phyloP scores from a whole-genome alignment of 2,329 filamentous ascomycete genomes.

The Ustulina deusta region DNA sequence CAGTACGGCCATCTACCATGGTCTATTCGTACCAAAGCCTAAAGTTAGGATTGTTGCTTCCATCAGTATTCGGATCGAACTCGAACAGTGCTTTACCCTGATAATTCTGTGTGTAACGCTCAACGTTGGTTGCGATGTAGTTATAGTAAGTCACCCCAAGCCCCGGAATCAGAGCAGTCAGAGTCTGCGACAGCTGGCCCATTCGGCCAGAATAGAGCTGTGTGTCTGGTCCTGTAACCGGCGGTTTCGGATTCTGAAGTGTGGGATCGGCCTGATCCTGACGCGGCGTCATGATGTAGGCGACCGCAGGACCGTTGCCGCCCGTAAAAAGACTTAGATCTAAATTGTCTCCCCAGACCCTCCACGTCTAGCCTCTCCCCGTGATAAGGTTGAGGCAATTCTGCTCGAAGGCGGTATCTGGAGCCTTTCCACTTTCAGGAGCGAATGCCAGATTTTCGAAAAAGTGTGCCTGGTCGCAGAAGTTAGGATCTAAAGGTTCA shows the following conservation, averaged over 20 bases:
- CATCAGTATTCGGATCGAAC: constrained; percentile 9
- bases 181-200: not conserved
- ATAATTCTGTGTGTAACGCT: not conserved
- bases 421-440: not conserved
- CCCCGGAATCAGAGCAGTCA: not conserved
- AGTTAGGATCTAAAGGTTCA: no score
- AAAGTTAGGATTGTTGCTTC: not conserved
- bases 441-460: not conserved
- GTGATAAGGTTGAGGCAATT: constrained; percentile 6
- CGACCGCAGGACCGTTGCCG: not conserved
- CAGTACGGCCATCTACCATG: not conserved
- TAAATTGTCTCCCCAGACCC: not conserved
- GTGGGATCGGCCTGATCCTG: not conserved
- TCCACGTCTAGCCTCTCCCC: not conserved
- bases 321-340: constrained; percentile 8
- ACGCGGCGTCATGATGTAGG: constrained; percentile 13
- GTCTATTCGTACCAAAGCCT: constrained; percentile 11
- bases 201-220: not conserved
- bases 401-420: constrained; percentile 6
- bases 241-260: constrained; percentile 6
- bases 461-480: not conserved
- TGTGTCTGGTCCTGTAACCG: not conserved
- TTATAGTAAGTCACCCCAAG: not conserved
- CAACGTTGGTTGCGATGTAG: not conserved
- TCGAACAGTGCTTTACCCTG: constrained; percentile 17